Base-by-base conservation (phyloP, 176 grass and related monocot species). In the Musa itinerans region DNA sequence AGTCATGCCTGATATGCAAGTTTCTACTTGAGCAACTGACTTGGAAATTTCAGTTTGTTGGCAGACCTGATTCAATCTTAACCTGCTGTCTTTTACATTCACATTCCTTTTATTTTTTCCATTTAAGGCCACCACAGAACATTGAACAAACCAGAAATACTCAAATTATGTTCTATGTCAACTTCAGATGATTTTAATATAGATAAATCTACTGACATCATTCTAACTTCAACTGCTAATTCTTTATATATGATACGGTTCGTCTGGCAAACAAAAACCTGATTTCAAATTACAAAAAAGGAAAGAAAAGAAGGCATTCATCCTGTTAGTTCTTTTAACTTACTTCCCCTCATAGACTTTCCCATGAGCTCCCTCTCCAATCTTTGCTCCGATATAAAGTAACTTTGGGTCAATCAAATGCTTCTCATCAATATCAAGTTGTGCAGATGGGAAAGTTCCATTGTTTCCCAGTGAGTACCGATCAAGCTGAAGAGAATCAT, bases 301-400 rank as follows among this genome's bases (percentile, higher is more conserved):
- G 20, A 10, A 43, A 43, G 34, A 77, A 64, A 65, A 50, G 16
- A 65, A 65, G 12, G 20, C 8, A 29, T 23, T 26, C 27, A 77
- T 14, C 26, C 3, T 53, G 22, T 50, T 15, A 65, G 26, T 11
- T 50, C 1, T 54, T 81, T 74, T 22, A 26, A 83, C 81, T 80
- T 87, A 87, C 85, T 83, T 87, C 12, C 85, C 85, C 64, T 87
- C 65, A 69, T 87, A 87, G 43, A 87, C 85, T 82, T 87, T 87
- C 61, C 85, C 85, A 80, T 87, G 85, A 63, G 85, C 85, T 70
- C 85, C 85, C 74, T 87, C 85, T 49, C 85, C 85, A 83, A 87
- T 87, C 71, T 87, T 87, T 24, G 80, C 78, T 71, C 85, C 85
- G 25, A 87, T 82, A 67, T 80, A 87, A 25, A 87, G 85, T 57